phyloP scores from a whole-genome alignment of 148 eudicot species.

The Limonium bicolor region DNA sequence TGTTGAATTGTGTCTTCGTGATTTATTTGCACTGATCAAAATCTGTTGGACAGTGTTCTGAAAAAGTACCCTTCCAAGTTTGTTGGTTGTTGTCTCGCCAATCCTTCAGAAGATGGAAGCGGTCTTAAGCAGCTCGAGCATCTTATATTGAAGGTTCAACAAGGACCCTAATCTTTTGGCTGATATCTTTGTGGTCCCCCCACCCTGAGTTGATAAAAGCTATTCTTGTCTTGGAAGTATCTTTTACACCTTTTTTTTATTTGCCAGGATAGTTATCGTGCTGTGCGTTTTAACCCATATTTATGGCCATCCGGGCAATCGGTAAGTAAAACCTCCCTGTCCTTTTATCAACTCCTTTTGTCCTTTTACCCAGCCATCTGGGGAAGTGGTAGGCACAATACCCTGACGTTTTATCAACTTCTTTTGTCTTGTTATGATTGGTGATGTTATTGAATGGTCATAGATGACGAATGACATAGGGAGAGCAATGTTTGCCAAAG shows the following conservation, averaged over 20 bases:
- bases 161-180: not conserved
- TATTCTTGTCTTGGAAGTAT: not conserved
- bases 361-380: not conserved
- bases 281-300: constrained; percentile 93
- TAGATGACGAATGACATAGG: constrained; percentile 93
- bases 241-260: constrained; percentile 1
- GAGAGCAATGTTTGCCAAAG: constrained; percentile 61
- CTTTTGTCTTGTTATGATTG: not conserved
- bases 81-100: constrained; percentile 89
- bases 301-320: constrained; percentile 76
- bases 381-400: too few relatives aligned
- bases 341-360: not conserved
- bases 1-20: too few relatives aligned
- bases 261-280: constrained; percentile 80
- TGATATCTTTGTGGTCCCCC: too few relatives aligned
- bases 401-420: not conserved
- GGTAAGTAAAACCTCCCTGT: constrained; percentile 22
- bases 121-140: constrained; percentile 62
- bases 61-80: constrained; percentile 71
- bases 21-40: not conserved
- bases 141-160: constrained; percentile 52
- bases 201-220: too few relatives aligned
- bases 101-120: constrained; percentile 83
- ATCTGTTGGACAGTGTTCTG: constrained; percentile 35
- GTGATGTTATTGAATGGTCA: constrained; percentile 3